A percentile compares a stretch with the other conserved stretches of the same genome.
Evolutionary conservation across 225 moss, liverwort and hornwort species (phyloP).

Genomic region (Neckera pumila): DNA sequence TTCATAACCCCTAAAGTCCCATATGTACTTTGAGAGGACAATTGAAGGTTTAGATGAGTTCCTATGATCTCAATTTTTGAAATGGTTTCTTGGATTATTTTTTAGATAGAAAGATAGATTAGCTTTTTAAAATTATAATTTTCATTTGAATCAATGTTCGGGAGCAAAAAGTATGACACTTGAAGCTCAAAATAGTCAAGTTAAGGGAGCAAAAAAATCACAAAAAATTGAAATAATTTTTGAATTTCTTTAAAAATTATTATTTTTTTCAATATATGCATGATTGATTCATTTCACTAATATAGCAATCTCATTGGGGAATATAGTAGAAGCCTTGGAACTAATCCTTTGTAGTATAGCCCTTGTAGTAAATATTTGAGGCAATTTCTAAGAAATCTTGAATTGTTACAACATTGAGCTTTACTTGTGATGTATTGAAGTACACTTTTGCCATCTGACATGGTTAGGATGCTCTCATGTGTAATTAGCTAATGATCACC

Average conservation of each 20-base stretch:
- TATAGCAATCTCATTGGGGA: background rate
- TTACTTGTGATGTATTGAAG: background rate
- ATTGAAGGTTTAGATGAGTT: background rate
- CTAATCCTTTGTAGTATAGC: accelerated
- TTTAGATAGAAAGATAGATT: no score
- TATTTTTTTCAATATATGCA: background rate
- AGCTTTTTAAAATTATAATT: no score
- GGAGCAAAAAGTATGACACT: no score
- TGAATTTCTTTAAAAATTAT: background rate
- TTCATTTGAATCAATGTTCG: accelerated
- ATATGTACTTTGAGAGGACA: no score
- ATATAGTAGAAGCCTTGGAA: background rate
- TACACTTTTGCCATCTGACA: background rate
- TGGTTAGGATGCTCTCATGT: background rate
- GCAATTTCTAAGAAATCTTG: no score
- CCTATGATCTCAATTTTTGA: background rate
- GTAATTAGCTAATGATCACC: background rate
- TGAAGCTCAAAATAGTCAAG: background rate
- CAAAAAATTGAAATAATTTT: no score
- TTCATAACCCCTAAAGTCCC: no score
- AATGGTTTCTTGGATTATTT: no score
- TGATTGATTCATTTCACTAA: background rate
- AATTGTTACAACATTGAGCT: background rate
- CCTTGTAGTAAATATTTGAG: background rate
- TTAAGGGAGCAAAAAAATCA: background rate